Evolutionary conservation across 148 eudicot genomes (phyloP), one percentile per base, ranked within the genome.

Genomic region (Dysphania ambrosioides): DNA sequence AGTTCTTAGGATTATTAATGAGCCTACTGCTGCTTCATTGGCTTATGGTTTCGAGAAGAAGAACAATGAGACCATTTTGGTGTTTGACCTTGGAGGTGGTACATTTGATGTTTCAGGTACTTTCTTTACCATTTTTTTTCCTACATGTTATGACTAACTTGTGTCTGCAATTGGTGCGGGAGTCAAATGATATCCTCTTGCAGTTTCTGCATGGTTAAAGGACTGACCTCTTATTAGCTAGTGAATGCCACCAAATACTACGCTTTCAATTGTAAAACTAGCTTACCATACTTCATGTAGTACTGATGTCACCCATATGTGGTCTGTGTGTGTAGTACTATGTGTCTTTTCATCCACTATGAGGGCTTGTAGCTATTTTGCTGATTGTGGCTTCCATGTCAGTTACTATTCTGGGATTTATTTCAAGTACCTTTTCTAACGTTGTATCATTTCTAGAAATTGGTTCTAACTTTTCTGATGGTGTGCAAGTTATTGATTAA

Each of bases 41-140:
- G 98, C 98, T 21, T 92, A 92, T 86, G 98, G 98, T n/a, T 95
- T 95, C 83, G 97, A 95, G 72, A 95, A 83, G 93, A 92, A 95
- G 82, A 92, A 85, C 80, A 92, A 95, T 67, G 97, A 95, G 76
- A 94, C 97, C 55, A 94, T 94, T 38, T 81, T 94, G 65, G 98
- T 94, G 13, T 94, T 94, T 83, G 98, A 94, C 83, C 98, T 94
- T 78, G 98, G 98, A 74, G 98, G 98, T 83, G 98, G 98, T 67
- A 95, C 98, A 38, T 95, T 95, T 85, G 98, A 95, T 83, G 98
- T 95, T 76, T 95, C 98, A 88, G 98, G 98, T 94, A 87, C 56
- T 55, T 8, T 30, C 57, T 21, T 12, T 32, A 26, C 55, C 63
- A 55, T 70, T 31, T 9, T 56, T 27, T 58, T 57, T 5, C 11